Percentiles rank a stretch among this genome's conserved stretches.
Evolutionary conservation across 306 rosid genomes (phyloP).

Genomic region (Quillaja saponaria): DNA sequence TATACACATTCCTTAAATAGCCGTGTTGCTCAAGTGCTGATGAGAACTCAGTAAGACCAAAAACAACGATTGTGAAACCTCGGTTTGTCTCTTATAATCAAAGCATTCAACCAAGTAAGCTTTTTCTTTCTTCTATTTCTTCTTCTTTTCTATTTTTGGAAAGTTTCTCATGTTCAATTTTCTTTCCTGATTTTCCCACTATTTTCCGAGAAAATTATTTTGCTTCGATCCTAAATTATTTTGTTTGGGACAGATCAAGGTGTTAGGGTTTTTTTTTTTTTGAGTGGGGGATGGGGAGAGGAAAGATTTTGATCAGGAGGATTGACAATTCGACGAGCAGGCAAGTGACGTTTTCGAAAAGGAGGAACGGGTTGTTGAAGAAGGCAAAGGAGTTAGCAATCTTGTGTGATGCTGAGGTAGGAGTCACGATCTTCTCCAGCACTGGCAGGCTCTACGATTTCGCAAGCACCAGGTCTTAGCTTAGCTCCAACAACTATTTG

Average conservation of each 20-base stretch:
- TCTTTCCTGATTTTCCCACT: conserved; percentile 23
- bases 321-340: conserved; percentile 89
- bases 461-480: conserved; percentile 65
- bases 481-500: conserved; percentile 12
- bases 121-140: background rate
- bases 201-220: conserved; percentile 39
- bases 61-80: conserved; percentile 23
- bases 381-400: conserved; percentile 93
- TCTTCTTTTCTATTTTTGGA: background rate
- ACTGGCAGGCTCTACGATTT: conserved; percentile 86
- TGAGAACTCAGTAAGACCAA: conserved; percentile 44
- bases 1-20: conserved; percentile 75
- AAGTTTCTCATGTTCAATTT: background rate
- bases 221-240: too few species aligned
- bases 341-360: conserved; percentile 88
- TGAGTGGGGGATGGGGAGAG: conserved; percentile 67
- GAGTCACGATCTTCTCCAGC: conserved; percentile 89
- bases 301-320: conserved; percentile 94
- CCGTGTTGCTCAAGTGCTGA: conserved; percentile 33
- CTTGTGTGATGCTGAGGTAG: conserved; percentile 89
- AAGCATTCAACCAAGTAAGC: conserved; percentile 41
- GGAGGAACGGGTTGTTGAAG: conserved; percentile 83
- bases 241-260: conserved; percentile 7
- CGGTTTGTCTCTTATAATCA: conserved; percentile 54
- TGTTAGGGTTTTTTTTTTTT: conserved; percentile 38